Evolutionary conservation across 2,329 filamentous ascomycete species (phyloP), one percentile per base, ranked within the genome.

Genomic region (Ramularia endophylla): DNA sequence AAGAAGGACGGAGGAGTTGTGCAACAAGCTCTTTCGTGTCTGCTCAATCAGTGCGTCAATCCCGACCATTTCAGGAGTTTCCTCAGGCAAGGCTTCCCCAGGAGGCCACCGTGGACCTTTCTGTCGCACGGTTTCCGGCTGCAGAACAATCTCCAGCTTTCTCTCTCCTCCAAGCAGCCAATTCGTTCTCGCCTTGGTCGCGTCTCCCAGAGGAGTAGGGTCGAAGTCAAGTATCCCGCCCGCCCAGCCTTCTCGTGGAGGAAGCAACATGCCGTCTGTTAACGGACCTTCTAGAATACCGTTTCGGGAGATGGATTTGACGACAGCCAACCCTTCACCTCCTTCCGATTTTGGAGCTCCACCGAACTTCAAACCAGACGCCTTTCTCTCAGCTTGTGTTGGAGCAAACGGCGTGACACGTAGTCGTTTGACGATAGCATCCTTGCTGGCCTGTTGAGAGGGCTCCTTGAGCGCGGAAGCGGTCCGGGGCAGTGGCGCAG

Each of bases 1-100:
- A 31, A 98, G 65, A 17, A 98, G 71, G 1, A 95, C 85, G 0
- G 92, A 97, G 0, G 90, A 95, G 50, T 86, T 78, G 53, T 94
- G 85, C 1, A 82, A 79, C 3, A 98, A 69, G 53, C 94, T 85
- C 2, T 79, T 81, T 45, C 83, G 73, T 15, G 94, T 72, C 51
- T 87, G 80, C 5, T 76, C 71, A 19, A 95, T 74, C 0, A 94
- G 68, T 2, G 74, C 69, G 54, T 97, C 87, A 43, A 97, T 90
- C 1, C 89, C 90, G 13, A 97, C 87, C 51, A 98, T 71, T 3
- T 73, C 61, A 8, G 83, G 78, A 27, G 74, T 65, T 16, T 68
- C 58, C 3, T 65, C 58, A 7, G 75, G 68, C 7, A 86, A 65
- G 7, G 73, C 69, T 25, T 82, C 74, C 27, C 69, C 71, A 28